A percentile compares a stretch with the other conserved stretches of the same genome.
phyloP scores from a whole-genome alignment of 805 yeast species.

The Spathaspora hagerdaliae region DNA sequence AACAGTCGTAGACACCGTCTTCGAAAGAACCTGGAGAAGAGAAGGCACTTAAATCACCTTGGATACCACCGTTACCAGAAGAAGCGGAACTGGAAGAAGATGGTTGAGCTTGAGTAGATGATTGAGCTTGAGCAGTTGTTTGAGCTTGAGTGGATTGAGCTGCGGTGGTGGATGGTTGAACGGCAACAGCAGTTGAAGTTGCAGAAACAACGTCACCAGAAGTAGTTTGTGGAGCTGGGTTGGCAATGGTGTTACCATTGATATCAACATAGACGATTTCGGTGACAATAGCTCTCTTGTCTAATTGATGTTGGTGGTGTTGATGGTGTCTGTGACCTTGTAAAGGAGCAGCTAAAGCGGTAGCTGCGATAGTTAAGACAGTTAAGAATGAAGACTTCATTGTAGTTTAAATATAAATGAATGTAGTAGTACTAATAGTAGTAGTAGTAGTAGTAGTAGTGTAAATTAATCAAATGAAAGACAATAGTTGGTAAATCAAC shows the following conservation, averaged over 20 bases:
- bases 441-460: not conserved
- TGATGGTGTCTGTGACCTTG: slow-evolving; percentile 31
- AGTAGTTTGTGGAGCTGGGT: slow-evolving; percentile 8
- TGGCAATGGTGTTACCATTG: slow-evolving; percentile 34
- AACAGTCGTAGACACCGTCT: slow-evolving; percentile 71
- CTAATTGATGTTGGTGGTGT: slow-evolving; percentile 19
- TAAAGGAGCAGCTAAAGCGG: slow-evolving; percentile 31
- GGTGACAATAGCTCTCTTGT: slow-evolving; percentile 39
- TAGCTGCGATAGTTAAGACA: slow-evolving; percentile 23
- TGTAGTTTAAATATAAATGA: not conserved
- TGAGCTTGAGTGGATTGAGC: slow-evolving; percentile 3
- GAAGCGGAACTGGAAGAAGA: slow-evolving; percentile 23
- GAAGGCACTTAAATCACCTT: slow-evolving; percentile 60
- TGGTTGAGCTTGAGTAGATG: too few relatives aligned
- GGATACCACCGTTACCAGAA: slow-evolving; percentile 30
- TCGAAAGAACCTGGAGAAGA: slow-evolving; percentile 58
- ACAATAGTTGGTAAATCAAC: slow-evolving; percentile 8
- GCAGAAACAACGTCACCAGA: slow-evolving; percentile 10
- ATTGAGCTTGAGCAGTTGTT: slow-evolving; percentile 10
- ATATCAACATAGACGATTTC: slow-evolving; percentile 31
- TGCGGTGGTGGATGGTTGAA: slow-evolving; percentile 6
- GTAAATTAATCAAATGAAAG: slow-evolving; percentile 5
- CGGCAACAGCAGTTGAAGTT: slow-evolving; percentile 6
- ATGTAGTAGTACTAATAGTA: not conserved
- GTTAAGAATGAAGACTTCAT: slow-evolving; percentile 28